phyloP scores from a whole-genome alignment of 495 filamentous ascomycete species.

The Daldinia caldariorum region DNA sequence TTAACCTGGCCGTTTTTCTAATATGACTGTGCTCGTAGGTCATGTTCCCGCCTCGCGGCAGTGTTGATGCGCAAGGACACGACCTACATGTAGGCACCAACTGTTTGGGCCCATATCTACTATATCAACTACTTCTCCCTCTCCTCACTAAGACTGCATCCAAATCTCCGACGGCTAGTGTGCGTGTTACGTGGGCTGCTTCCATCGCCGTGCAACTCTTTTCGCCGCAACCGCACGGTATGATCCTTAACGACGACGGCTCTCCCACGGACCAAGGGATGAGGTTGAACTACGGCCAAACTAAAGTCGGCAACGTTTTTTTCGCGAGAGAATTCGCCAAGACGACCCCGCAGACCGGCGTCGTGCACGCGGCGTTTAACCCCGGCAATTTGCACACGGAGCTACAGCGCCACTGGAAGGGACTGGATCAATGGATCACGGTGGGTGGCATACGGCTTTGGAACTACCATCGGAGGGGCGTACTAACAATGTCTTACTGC shows the following conservation, averaged over 20 bases:
- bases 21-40: constrained; percentile 41
- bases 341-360: constrained; percentile 30
- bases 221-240: constrained; percentile 40
- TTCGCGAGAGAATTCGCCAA: constrained; percentile 48
- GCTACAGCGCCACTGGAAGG: constrained; percentile 41
- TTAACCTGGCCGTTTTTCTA: not conserved
- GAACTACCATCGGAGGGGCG: not conserved
- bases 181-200: constrained; percentile 57
- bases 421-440: constrained; percentile 15
- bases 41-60: constrained; percentile 39
- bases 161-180: constrained; percentile 44
- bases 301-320: constrained; percentile 53
- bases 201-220: constrained; percentile 42
- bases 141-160: constrained; percentile 54
- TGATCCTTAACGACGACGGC: constrained; percentile 49
- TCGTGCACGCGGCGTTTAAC: constrained; percentile 47
- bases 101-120: constrained; percentile 50
- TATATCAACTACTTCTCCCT: constrained; percentile 56
- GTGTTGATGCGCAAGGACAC: constrained; percentile 47
- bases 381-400: constrained; percentile 56
- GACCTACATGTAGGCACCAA: constrained; percentile 54
- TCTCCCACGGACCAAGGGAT: constrained; percentile 18
- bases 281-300: constrained; percentile 46
- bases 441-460: constrained; percentile 5
- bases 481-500: not conserved